These are phyloP conservation scores for Saxophila tyrrhenica DNA, from an alignment of 495 filamentous ascomycete species.

Conservation along the genomic window DNA sequence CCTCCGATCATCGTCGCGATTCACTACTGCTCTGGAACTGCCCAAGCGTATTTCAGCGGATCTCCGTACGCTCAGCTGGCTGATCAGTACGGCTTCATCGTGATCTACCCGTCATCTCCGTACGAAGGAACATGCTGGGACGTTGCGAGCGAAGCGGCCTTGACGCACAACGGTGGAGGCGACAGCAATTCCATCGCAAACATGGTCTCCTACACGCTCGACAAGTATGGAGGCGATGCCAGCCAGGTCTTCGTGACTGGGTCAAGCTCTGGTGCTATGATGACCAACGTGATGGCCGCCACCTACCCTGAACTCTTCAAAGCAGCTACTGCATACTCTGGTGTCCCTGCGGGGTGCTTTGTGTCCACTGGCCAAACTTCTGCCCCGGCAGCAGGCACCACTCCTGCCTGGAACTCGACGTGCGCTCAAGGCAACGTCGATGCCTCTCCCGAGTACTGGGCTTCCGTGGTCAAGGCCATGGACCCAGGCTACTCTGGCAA, in stretches of 20 bases:
- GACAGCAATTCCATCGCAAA: conserved; percentile 43
- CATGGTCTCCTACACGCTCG: conserved; percentile 44
- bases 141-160: conserved; percentile 34
- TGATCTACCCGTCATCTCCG: conserved; percentile 40
- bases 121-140: conserved; percentile 47
- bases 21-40: conserved; percentile 26
- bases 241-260: conserved; percentile 41
- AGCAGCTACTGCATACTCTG: conserved; percentile 46
- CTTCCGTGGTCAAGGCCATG: conserved; percentile 36
- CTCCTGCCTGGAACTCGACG: conserved; percentile 41
- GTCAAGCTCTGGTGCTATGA: conserved; percentile 45
- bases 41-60: conserved; percentile 25
- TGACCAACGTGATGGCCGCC: conserved; percentile 48
- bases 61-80: conserved; percentile 30
- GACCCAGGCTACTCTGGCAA: conserved; percentile 45
- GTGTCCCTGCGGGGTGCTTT: conserved; percentile 53
- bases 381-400: conserved; percentile 23
- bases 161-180: conserved; percentile 43
- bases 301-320: conserved; percentile 49
- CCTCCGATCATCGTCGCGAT: conserved; percentile 25
- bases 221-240: conserved; percentile 38
- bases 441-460: conserved; percentile 40
- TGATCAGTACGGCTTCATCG: conserved; percentile 40
- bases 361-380: conserved; percentile 21
- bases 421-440: conserved; percentile 39